Conservation (phyloP, 2,329 filamentous ascomycete species). For the Xylaria arbuscula region DNA sequence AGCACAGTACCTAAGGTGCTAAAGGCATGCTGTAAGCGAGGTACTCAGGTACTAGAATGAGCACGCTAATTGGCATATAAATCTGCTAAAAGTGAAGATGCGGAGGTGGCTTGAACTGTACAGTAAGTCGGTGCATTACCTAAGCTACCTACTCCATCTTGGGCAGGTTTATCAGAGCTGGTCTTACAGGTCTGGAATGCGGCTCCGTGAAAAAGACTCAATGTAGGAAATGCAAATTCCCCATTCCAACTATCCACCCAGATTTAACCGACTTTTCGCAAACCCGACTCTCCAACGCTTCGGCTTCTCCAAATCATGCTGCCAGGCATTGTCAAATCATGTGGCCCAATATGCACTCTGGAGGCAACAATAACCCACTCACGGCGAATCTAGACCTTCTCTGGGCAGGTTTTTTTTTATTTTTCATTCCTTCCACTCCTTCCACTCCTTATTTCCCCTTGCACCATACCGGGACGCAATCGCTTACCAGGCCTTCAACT, state of each 20-base stretch:
- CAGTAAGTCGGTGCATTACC: background rate
- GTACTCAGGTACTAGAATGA: too few relatives aligned
- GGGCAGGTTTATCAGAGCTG: background rate
- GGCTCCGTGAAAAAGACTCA: too few relatives aligned
- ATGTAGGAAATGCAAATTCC: background rate
- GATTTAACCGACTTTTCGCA: constrained; percentile 7
- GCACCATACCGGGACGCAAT: background rate
- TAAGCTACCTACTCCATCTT: background rate
- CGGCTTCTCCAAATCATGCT: constrained; percentile 11
- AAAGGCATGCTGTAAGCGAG: too few relatives aligned
- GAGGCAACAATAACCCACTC: background rate
- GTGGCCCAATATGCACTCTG: background rate
- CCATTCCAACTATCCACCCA: background rate
- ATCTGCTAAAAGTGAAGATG: too few relatives aligned
- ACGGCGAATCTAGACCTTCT: background rate
- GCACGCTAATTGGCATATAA: background rate
- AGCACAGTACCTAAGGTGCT: too few relatives aligned
- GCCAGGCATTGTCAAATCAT: constrained; percentile 20
- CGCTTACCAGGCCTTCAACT: background rate
- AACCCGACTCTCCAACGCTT: constrained; percentile 11
- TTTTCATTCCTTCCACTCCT: background rate
- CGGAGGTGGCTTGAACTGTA: too few relatives aligned
- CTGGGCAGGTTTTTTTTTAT: background rate
- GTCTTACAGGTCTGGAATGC: too few relatives aligned
- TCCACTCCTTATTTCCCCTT: background rate